Evolutionary conservation across 2,329 filamentous ascomycete species (phyloP).

Genomic region (Hymenoscyphus fraxineus): DNA sequence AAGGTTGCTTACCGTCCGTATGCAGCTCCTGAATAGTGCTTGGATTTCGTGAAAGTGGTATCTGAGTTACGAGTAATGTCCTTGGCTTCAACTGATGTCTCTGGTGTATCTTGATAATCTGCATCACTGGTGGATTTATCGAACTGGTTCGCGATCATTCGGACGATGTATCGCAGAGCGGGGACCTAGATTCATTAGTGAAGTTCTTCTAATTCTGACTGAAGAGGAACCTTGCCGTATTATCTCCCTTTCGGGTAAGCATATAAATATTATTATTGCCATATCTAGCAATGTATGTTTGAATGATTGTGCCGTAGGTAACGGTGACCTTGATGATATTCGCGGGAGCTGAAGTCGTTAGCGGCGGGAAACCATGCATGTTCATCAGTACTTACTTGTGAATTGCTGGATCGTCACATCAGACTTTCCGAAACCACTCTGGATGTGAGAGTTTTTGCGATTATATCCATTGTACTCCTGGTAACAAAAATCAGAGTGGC

Average conservation of each 20-base stretch:
- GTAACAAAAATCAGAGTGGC: neutral
- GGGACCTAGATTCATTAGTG: slow-evolving; percentile 5
- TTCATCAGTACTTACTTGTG: neutral
- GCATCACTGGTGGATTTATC: slow-evolving; percentile 11
- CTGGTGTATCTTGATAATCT: slow-evolving; percentile 14
- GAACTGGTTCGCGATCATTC: slow-evolving; percentile 12
- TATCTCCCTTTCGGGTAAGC: slow-evolving; percentile 38
- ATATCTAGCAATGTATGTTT: slow-evolving; percentile 37
- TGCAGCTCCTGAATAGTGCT: slow-evolving; percentile 16
- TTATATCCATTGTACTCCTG: slow-evolving; percentile 3
- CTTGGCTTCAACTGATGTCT: slow-evolving; percentile 5
- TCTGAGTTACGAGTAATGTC: slow-evolving; percentile 11
- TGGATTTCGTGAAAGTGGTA: slow-evolving; percentile 16
- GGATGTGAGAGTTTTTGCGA: neutral
- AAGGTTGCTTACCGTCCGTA: slow-evolving; percentile 7
- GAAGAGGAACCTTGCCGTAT: neutral
- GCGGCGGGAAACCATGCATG: neutral
- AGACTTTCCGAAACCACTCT: neutral
- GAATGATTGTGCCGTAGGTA: slow-evolving; percentile 35
- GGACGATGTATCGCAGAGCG: slow-evolving; percentile 16
- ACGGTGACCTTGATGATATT: slow-evolving; percentile 38
- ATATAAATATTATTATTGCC: slow-evolving; percentile 41
- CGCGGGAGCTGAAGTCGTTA: slow-evolving; percentile 12
- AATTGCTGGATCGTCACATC: neutral
- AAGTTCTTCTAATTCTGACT: neutral